These are phyloP conservation scores for Magnaporthales sp. DNA, from an alignment of 2,329 filamentous ascomycete genomes.

Conservation along the genomic window DNA sequence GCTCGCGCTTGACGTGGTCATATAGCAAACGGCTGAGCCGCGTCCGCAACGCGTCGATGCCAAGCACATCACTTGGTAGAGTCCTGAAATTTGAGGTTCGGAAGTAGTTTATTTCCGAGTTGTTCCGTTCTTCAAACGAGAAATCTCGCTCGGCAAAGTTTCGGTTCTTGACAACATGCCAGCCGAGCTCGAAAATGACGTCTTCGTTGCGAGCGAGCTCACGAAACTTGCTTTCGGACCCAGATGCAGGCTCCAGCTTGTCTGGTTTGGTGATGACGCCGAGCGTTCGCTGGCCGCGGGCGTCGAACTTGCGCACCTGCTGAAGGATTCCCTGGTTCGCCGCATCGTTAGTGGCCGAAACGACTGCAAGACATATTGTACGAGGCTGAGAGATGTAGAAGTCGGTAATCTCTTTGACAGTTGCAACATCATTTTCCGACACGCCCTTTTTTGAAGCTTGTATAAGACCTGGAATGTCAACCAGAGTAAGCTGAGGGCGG, in stretches of 20 bases:
- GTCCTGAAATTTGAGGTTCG: slow-evolving; percentile 27
- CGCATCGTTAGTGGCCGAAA: slow-evolving; percentile 44
- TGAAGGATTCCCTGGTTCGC: slow-evolving; percentile 48
- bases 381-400: slow-evolving; percentile 46
- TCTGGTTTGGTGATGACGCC: slow-evolving; percentile 53
- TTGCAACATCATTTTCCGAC: slow-evolving; percentile 29
- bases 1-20: slow-evolving; percentile 33
- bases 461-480: slow-evolving; percentile 51
- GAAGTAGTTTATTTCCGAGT: slow-evolving; percentile 33
- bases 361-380: slow-evolving; percentile 52
- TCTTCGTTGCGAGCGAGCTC: slow-evolving; percentile 35
- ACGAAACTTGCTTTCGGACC: slow-evolving; percentile 28
- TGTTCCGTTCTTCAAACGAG: slow-evolving; percentile 26
- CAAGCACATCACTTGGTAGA: slow-evolving; percentile 27
- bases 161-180: slow-evolving; percentile 42
- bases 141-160: slow-evolving; percentile 23
- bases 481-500: slow-evolving; percentile 44
- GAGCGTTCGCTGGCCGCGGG: slow-evolving; percentile 32
- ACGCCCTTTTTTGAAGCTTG: slow-evolving; percentile 35
- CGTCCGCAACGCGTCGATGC: slow-evolving; percentile 35
- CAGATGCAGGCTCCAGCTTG: slow-evolving; percentile 23
- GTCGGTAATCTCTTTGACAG: slow-evolving; percentile 38
- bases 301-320: slow-evolving; percentile 29
- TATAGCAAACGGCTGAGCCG: slow-evolving; percentile 42
- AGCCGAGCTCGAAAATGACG: slow-evolving; percentile 38